A percentile compares a stretch with the other conserved stretches of the same genome.
phyloP scores from a whole-genome alignment of 345 rosid species.

The Cardamine chenopodiifolia region DNA sequence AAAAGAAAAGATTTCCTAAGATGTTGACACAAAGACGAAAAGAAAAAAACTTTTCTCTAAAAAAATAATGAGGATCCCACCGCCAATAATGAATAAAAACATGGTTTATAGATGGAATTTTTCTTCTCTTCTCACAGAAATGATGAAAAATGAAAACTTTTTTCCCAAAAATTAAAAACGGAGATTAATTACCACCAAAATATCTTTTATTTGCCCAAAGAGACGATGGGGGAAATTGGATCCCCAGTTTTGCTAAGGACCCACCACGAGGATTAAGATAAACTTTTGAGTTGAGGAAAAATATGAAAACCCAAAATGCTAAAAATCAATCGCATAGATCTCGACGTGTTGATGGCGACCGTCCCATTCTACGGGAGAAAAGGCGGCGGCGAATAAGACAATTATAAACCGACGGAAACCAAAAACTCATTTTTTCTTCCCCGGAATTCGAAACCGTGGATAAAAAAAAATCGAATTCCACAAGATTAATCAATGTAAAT shows the following conservation, averaged over 20 bases:
- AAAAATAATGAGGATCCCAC: conserved; percentile 30
- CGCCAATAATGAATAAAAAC: not conserved
- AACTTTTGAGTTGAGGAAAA: not conserved
- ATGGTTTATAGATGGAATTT: not conserved
- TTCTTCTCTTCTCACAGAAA: not conserved
- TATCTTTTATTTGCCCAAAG: not conserved
- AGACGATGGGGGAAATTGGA: not conserved
- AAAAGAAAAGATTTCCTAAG: conserved; percentile 14
- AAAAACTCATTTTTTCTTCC: not conserved
- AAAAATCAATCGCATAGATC: conserved; percentile 12
- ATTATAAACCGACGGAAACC: conserved; percentile 15
- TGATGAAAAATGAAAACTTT: not conserved
- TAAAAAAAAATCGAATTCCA: not conserved
- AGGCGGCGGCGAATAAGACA: conserved; percentile 4
- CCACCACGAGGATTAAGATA: conserved; percentile 23
- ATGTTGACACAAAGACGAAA: conserved; percentile 31
- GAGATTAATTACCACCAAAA: not conserved
- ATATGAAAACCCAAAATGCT: not conserved
- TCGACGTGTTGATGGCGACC: conserved; percentile 16
- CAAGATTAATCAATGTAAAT: not conserved
- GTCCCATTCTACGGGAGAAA: not conserved
- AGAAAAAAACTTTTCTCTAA: not conserved
- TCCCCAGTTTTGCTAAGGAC: conserved; percentile 3
- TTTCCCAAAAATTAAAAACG: not conserved
- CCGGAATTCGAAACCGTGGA: not conserved